Evolutionary conservation across 2,329 filamentous ascomycete genomes (phyloP), one percentile per base, ranked within the genome.

Genomic region (Incumbomyces lentus): DNA sequence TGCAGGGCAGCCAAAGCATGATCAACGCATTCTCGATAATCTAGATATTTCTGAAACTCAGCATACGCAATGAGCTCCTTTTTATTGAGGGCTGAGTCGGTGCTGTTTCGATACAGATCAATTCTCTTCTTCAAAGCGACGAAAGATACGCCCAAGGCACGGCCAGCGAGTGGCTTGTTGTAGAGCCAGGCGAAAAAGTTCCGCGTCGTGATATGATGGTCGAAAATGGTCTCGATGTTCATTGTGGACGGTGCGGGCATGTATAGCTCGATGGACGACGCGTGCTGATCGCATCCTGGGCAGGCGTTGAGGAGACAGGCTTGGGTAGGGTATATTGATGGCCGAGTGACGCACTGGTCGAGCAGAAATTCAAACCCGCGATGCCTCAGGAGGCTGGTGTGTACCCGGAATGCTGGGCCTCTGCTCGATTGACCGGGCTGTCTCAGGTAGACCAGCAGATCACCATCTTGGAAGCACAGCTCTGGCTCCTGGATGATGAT

Each of bases 1-100:
- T 75, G 75, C 11, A 90, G 65, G 37, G 81, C 68, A 0, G 80
- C 84, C 32, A 88, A 60, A 0, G 84, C 80, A 58, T 88, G 79
- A 43, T 80, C 73, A 0, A 82, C 77, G 49, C 79, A 77, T 49
- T 79, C 75, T 2, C 74, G 71, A 59, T 89, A 74, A 49, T 81
- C 73, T 6, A 81, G 63, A 56, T 90, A 90, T 12, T 83, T 83
- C 59, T 83, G 75, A 44, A 77, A 70, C 37, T 85, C 76, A 36
- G 83, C 70, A 58, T 85, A 92, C 16, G 67, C 66, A 42, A 83
- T 63, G 44, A 88, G 67, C 47, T 82, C 82, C 14, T 70, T 81
- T 72, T 22, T 69, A 68, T 2, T 68, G 67, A 19, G 55, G 49
- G 0, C 63, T 56, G 1, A 70, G 65, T 29, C 33, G 6, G 3